phyloP scores from a whole-genome alignment of 2,329 filamentous ascomycete species.

The Colletotrichum abscissum region DNA sequence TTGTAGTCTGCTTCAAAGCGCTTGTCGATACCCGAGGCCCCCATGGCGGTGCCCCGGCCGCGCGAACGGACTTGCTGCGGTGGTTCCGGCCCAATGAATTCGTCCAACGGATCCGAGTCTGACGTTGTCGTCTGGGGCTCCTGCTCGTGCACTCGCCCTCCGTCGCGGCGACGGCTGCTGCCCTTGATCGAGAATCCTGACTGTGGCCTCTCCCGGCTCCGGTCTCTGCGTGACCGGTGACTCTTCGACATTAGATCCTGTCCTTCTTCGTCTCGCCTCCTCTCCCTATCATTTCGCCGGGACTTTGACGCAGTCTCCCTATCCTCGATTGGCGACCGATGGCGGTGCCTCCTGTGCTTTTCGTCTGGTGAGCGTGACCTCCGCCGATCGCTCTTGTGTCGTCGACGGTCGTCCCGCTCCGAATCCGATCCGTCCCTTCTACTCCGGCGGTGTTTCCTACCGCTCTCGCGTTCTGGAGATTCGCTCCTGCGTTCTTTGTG shows the following conservation, averaged over 20 bases:
- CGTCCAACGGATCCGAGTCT: constrained; percentile 80
- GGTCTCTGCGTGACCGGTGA: background rate
- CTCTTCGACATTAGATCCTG: background rate
- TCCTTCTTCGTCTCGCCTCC: constrained; percentile 28
- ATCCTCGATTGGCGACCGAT: constrained; percentile 40
- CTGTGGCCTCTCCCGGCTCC: constrained; percentile 5
- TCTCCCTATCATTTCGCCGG: constrained; percentile 35
- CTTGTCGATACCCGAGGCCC: constrained; percentile 77
- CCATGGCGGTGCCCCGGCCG: constrained; percentile 75
- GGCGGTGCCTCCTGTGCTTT: constrained; percentile 44
- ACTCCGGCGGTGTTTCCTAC: constrained; percentile 12
- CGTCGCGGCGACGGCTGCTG: background rate
- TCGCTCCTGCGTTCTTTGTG: constrained; percentile 21
- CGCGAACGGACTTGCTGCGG: constrained; percentile 65
- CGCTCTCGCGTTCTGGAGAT: constrained; percentile 25
- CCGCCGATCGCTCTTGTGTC: constrained; percentile 33
- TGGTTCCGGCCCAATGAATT: constrained; percentile 80
- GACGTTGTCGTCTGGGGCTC: constrained; percentile 42
- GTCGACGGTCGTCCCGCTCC: constrained; percentile 28
- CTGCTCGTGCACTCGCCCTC: constrained; percentile 1
- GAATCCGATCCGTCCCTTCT: constrained; percentile 18
- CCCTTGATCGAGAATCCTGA: constrained; percentile 11
- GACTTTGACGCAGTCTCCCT: background rate
- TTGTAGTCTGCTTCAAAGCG: constrained; percentile 79
- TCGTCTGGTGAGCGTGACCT: constrained; percentile 47